phyloP scores from a whole-genome alignment of 768 basidiomycete genomes.

The Tulasnella sp. region DNA sequence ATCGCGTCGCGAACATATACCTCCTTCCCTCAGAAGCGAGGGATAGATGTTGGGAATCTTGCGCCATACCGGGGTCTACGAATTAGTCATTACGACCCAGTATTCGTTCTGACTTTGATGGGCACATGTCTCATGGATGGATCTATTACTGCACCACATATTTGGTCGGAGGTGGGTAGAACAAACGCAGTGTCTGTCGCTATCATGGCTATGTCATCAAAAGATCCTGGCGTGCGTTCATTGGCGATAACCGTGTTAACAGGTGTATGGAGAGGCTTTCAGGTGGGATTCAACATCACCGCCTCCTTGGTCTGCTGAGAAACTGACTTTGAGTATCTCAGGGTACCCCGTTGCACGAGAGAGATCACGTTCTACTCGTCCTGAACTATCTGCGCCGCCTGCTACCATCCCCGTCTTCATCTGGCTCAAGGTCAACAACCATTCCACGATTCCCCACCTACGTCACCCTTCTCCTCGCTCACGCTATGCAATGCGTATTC shows the following conservation, averaged over 20 bases:
- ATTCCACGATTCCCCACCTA: constrained; percentile 58
- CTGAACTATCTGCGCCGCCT: constrained; percentile 53
- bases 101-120: constrained; percentile 60
- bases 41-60: constrained; percentile 31
- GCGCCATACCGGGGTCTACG: constrained; percentile 19
- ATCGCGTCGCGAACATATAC: constrained; percentile 60
- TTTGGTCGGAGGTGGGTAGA: constrained; percentile 81
- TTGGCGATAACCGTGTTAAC: constrained; percentile 52
- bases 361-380: constrained; percentile 59
- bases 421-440: constrained; percentile 22
- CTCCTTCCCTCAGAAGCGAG: constrained; percentile 56
- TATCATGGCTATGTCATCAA: constrained; percentile 60
- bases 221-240: constrained; percentile 46
- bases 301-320: background rate
- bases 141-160: constrained; percentile 40
- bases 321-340: constrained; percentile 19
- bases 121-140: constrained; percentile 50
- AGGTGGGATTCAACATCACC: constrained; percentile 38
- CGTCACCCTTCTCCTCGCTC: constrained; percentile 68
- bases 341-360: constrained; percentile 64
- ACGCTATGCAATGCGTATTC: constrained; percentile 71
- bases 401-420: constrained; percentile 32
- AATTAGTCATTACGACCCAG: constrained; percentile 61
- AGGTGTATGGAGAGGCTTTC: constrained; percentile 45
- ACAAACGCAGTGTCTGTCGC: constrained; percentile 67